Base-by-base conservation (phyloP, 352 stramenopile genomes). In the Pythium vanterpoolii region DNA sequence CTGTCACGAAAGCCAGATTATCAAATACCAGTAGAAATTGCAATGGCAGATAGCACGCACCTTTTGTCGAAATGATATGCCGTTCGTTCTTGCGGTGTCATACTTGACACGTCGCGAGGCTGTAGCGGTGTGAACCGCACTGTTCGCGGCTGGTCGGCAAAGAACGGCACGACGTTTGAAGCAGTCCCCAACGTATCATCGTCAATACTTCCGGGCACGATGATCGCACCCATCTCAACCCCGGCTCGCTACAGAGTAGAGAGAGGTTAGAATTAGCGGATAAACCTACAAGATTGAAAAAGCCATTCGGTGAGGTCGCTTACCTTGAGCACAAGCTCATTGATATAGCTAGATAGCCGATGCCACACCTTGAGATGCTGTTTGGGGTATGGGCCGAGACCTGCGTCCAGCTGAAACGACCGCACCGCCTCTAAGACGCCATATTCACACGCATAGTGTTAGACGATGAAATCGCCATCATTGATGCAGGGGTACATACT, bases 391-490 rank as follows among this genome's bases (percentile, higher is more conserved):
- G 80, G 68, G 2, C 83, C 86, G 21, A 95, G 68, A 13, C 83
- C 81, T 38, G 79, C 80, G 45, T 95, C 86, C 18, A 95, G 61
- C 68, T 95, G 82, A 62, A 93, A 95, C 18, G 74, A 77, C 33
- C 77, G 51, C 42, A 93, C 86, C 0, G 83, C 60, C 38, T 31
- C 43, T 34, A 33, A n/a, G n/a, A n/a, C n/a, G n/a, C n/a, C n/a
- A n/a, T n/a, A n/a, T n/a, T n/a, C n/a, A n/a, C n/a, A n/a, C n/a
- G n/a, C n/a, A n/a, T n/a, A n/a, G n/a, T n/a, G n/a, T n/a, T n/a
- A n/a, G n/a, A n/a, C n/a, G n/a, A n/a, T n/a, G n/a, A n/a, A n/a
- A n/a, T n/a, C n/a, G n/a, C n/a, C n/a, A n/a, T n/a, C n/a, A n/a
- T n/a, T n/a, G n/a, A n/a, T n/a, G n/a, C n/a, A n/a, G n/a, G n/a